phyloP scores from a whole-genome alignment of 2,329 filamentous ascomycete species.

The Xylaria sp. region DNA sequence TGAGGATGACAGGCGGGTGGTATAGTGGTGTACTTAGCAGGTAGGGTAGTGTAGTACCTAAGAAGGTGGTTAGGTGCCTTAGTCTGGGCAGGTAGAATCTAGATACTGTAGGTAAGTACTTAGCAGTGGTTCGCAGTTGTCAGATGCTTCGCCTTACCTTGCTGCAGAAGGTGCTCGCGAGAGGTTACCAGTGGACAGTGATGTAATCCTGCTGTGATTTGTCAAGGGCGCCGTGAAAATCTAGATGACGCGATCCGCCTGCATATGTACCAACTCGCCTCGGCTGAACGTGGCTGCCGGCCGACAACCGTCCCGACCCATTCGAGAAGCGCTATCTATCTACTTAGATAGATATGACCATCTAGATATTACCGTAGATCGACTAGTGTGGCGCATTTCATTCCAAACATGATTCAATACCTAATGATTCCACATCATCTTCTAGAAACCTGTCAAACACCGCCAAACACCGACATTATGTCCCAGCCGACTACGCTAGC shows the following conservation, averaged over 20 bases:
- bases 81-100: neutral
- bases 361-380: too few relatives aligned
- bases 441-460: neutral
- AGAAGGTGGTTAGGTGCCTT: neutral
- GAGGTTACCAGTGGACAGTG: neutral
- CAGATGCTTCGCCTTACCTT: neutral
- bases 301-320: slow-evolving; percentile 27
- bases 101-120: neutral
- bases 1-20: too few relatives aligned
- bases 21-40: too few relatives aligned
- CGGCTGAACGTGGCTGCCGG: slow-evolving; percentile 16
- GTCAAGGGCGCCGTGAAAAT: slow-evolving; percentile 21
- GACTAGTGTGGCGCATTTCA: slow-evolving; percentile 12
- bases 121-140: neutral
- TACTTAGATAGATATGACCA: too few relatives aligned
- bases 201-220: slow-evolving; percentile 32
- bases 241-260: slow-evolving; percentile 29
- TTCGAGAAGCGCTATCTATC: too few relatives aligned
- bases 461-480: too few relatives aligned
- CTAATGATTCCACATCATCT: slow-evolving; percentile 20
- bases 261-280: slow-evolving; percentile 23
- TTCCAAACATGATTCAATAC: too few relatives aligned
- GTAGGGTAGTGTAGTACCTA: neutral
- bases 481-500: neutral
- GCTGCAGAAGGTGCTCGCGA: neutral